These are phyloP conservation scores for Zhuliangozyma parablackwelliae DNA, from an alignment of 1,139 yeast genomes.

Conservation along the genomic window DNA sequence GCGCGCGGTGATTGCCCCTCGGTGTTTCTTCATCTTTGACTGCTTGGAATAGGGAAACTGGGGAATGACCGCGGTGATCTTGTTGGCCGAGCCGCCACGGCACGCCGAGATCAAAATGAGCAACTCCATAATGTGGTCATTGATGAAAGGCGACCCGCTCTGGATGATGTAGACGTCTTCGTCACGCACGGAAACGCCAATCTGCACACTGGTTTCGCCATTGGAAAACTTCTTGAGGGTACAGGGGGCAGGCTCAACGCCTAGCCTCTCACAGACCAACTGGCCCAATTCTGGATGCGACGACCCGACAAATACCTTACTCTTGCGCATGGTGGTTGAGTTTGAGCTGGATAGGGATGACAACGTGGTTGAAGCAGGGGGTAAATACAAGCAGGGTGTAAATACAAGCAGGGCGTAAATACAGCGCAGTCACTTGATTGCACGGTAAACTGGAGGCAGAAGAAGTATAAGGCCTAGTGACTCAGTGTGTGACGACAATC, in stretches of 20 bases:
- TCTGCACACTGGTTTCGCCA: slow-evolving; percentile 96
- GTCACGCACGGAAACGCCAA: slow-evolving; percentile 91
- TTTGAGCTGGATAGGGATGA: slow-evolving; percentile 3
- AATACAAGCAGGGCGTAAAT: background rate
- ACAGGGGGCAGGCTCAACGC: slow-evolving; percentile 95
- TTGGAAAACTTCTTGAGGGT: slow-evolving; percentile 86
- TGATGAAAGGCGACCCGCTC: slow-evolving; percentile 83
- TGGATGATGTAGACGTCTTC: slow-evolving; percentile 96
- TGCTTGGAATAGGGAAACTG: slow-evolving; percentile 97
- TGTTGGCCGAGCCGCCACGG: slow-evolving; percentile 94
- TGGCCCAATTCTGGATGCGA: slow-evolving; percentile 94
- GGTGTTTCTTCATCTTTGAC: slow-evolving; percentile 94
- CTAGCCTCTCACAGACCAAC: slow-evolving; percentile 83
- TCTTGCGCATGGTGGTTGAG: slow-evolving; percentile 69
- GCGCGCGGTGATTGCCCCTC: slow-evolving; percentile 99
- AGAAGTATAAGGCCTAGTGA: too few relatives aligned
- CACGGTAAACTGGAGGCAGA: background rate
- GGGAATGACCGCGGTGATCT: slow-evolving; percentile 95
- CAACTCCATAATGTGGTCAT: slow-evolving; percentile 95
- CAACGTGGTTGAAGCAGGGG: slow-evolving; percentile 4
- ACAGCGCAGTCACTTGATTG: too few relatives aligned
- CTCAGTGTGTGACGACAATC: too few relatives aligned
- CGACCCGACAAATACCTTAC: slow-evolving; percentile 92
- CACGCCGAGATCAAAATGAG: slow-evolving; percentile 91
- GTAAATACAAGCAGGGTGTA: background rate